Evolutionary conservation across 345 rosid species (phyloP).

Genomic region (Sonneratia caseolaris): DNA sequence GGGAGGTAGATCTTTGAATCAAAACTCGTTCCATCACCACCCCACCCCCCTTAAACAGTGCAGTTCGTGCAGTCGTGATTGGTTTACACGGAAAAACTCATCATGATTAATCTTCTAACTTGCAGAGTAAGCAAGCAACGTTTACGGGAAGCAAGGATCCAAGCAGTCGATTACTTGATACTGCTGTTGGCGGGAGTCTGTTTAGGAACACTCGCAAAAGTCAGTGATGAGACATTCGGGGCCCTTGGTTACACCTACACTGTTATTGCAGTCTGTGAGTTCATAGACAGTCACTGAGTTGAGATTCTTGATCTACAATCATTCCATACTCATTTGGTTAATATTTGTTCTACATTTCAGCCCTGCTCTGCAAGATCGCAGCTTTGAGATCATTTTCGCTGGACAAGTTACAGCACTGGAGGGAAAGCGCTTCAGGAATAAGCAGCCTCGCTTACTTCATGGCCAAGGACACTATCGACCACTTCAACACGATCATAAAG

Average conservation of each 20-base stretch:
- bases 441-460: conserved; percentile 90
- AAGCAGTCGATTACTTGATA: conserved; percentile 86
- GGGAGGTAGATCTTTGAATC: conserved; percentile 51
- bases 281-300: background rate
- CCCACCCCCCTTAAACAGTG: too few relatives aligned
- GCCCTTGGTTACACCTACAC: conserved; percentile 82
- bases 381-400: conserved; percentile 84
- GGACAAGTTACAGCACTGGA: conserved; percentile 92
- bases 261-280: conserved; percentile 97
- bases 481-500: conserved; percentile 75
- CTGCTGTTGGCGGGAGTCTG: conserved; percentile 90
- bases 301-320: background rate
- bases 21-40: too few relatives aligned
- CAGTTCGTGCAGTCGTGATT: too few relatives aligned
- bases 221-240: conserved; percentile 96
- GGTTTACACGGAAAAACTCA: background rate
- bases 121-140: conserved; percentile 84
- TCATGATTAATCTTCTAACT: background rate
- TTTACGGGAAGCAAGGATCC: conserved; percentile 78
- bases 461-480: conserved; percentile 86
- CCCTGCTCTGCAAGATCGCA: conserved; percentile 85
- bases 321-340: background rate
- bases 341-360: conserved; percentile 28
- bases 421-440: conserved; percentile 94
- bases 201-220: conserved; percentile 96